Evolutionary conservation across 2,329 filamentous ascomycete genomes (phyloP).

Genomic region (Decorospora gaudefroyi): DNA sequence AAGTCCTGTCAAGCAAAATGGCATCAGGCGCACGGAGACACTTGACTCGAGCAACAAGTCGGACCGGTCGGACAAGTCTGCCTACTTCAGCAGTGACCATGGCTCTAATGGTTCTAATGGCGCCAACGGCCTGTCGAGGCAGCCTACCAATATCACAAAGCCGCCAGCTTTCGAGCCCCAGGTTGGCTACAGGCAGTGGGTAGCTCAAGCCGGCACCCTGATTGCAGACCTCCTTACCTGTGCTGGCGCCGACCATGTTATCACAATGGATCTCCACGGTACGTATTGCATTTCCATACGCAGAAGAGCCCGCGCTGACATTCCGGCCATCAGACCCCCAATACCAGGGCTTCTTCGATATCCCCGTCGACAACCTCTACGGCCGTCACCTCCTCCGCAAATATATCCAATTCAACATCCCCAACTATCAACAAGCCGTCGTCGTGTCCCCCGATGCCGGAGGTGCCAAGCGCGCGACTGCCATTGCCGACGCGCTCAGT

Average conservation of each 20-base stretch:
- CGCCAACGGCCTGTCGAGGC: slow-evolving; percentile 22
- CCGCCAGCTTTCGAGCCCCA: slow-evolving; percentile 72
- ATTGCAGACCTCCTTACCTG: slow-evolving; percentile 93
- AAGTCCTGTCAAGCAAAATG: slow-evolving; percentile 36
- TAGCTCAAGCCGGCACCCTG: slow-evolving; percentile 92
- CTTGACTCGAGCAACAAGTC: slow-evolving; percentile 40
- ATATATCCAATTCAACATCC: slow-evolving; percentile 78
- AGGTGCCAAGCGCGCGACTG: slow-evolving; percentile 92
- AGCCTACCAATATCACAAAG: slow-evolving; percentile 50
- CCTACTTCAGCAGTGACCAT: slow-evolving; percentile 27
- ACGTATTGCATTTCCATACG: not conserved
- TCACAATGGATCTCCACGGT: slow-evolving; percentile 83
- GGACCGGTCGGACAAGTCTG: slow-evolving; percentile 31
- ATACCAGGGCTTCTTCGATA: slow-evolving; percentile 98
- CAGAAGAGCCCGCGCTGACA: slow-evolving; percentile 12
- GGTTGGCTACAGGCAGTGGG: slow-evolving; percentile 97
- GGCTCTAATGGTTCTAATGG: slow-evolving; percentile 41
- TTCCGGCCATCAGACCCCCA: slow-evolving; percentile 79
- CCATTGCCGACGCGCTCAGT: slow-evolving; percentile 88
- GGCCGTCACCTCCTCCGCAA: slow-evolving; percentile 72
- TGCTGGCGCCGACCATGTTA: slow-evolving; percentile 93
- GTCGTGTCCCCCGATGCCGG: slow-evolving; percentile 96
- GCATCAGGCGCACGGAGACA: slow-evolving; percentile 41
- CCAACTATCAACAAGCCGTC: slow-evolving; percentile 81
- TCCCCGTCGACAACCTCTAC: slow-evolving; percentile 97